A percentile compares a stretch with the other conserved stretches of the same genome.
Evolutionary conservation across 2,329 filamentous ascomycete genomes (phyloP).

Genomic region (Coniochaeta sp.): DNA sequence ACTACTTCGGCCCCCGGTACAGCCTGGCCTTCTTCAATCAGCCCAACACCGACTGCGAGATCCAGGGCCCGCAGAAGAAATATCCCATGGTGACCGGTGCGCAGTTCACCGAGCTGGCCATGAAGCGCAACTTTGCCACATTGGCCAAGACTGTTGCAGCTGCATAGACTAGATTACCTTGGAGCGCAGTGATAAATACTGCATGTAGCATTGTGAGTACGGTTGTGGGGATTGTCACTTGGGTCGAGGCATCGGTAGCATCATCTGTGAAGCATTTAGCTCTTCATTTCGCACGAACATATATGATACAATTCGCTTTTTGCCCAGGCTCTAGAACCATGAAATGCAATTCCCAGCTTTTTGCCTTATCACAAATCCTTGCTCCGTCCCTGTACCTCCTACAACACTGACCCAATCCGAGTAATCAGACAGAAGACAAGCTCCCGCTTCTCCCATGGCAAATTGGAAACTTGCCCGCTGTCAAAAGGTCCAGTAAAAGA

Average conservation of each 20-base stretch:
- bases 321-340: constrained; percentile 1
- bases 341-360: neutral
- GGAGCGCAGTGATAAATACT: neutral
- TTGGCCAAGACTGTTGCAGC: constrained; percentile 5
- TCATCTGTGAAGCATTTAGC: constrained; percentile 5
- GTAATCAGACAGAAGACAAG: neutral
- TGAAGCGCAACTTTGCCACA: constrained; percentile 15
- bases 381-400: neutral
- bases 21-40: constrained; percentile 63
- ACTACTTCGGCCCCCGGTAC: constrained; percentile 53
- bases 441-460: neutral
- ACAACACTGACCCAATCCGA: neutral
- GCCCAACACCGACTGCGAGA: constrained; percentile 47
- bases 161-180: neutral
- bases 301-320: constrained; percentile 3
- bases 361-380: neutral
- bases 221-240: neutral
- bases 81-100: constrained; percentile 53
- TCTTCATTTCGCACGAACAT: neutral
- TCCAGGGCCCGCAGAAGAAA: constrained; percentile 55
- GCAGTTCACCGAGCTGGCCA: constrained; percentile 40
- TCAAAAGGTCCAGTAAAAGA: too few species aligned
- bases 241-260: neutral
- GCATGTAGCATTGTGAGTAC: neutral
- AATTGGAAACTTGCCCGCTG: too few species aligned